phyloP scores from a whole-genome alignment of 2,329 filamentous ascomycete genomes.

The Fusarium sp. region DNA sequence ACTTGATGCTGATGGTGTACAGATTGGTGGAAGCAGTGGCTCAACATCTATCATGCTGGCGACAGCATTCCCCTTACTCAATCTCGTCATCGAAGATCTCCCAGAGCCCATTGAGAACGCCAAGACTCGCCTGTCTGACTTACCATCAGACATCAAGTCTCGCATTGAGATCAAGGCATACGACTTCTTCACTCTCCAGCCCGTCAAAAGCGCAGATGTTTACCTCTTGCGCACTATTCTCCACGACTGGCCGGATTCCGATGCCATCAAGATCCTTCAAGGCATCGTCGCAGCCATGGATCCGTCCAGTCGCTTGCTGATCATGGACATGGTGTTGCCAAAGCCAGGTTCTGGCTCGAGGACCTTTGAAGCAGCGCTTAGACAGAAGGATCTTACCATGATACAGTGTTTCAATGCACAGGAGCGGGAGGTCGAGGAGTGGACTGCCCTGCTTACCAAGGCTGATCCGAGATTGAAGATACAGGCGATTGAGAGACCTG shows the following conservation, averaged over 20 bases:
- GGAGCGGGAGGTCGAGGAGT: conserved; percentile 24
- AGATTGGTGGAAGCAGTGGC: conserved; percentile 27
- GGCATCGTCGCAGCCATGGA: conserved; percentile 12
- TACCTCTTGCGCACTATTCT: conserved; percentile 47
- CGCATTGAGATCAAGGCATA: conserved; percentile 42
- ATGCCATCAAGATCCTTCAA: conserved; percentile 45
- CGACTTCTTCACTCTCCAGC: conserved; percentile 48
- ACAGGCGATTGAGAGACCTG: conserved; percentile 15
- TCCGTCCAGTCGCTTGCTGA: conserved; percentile 4
- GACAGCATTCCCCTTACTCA: conserved; percentile 46
- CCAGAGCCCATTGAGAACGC: not conserved
- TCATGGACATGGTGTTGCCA: conserved; percentile 37
- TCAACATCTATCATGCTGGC: conserved; percentile 33
- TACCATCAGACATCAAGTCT: conserved; percentile 22
- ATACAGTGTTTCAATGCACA: conserved; percentile 31
- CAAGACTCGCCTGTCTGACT: conserved; percentile 27
- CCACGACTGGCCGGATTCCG: conserved; percentile 50
- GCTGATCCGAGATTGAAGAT: conserved; percentile 8
- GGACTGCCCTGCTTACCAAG: conserved; percentile 6
- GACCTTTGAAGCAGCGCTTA: conserved; percentile 7
- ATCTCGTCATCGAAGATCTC: conserved; percentile 50
- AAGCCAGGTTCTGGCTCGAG: conserved; percentile 11
- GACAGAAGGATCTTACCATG: conserved; percentile 37
- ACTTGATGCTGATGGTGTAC: not conserved
- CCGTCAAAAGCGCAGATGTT: conserved; percentile 42